Evolutionary conservation across 345 rosid genomes (phyloP).

Genomic region (Melaleuca alternifolia): DNA sequence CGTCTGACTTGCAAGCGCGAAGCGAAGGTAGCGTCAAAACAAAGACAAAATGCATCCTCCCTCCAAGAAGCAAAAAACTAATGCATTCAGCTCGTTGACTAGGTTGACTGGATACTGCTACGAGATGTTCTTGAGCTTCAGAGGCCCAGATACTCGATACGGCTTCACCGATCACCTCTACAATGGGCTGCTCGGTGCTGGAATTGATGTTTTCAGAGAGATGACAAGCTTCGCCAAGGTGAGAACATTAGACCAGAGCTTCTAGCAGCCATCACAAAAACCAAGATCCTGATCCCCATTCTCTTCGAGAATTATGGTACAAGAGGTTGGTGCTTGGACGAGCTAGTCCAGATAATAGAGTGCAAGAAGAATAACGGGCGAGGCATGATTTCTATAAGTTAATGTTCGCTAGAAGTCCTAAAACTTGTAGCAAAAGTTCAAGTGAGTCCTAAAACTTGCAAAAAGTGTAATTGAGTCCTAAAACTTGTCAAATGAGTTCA

Average conservation of each 20-base stretch:
- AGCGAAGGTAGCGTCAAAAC: too few species aligned
- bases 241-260: not conserved
- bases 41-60: too few species aligned
- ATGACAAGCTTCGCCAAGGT: not conserved
- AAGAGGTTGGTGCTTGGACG: not conserved
- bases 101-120: not conserved
- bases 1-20: too few species aligned
- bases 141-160: not conserved
- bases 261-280: not conserved
- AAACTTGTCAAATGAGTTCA: too few species aligned
- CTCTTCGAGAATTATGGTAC: not conserved
- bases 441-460: too few species aligned
- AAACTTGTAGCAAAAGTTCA: too few species aligned
- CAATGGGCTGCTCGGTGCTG: not conserved
- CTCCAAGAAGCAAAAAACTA: too few species aligned
- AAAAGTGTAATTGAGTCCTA: too few species aligned
- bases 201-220: not conserved
- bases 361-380: not conserved
- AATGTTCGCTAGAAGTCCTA: too few species aligned
- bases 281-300: not conserved
- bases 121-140: not conserved
- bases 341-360: not conserved
- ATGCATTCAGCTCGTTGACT: not conserved
- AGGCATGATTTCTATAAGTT: not conserved
- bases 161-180: not conserved